A percentile compares a stretch with the other conserved stretches of the same genome.
phyloP scores from a whole-genome alignment of 73 alveolate species.

The Tetrahymena elliotti region DNA sequence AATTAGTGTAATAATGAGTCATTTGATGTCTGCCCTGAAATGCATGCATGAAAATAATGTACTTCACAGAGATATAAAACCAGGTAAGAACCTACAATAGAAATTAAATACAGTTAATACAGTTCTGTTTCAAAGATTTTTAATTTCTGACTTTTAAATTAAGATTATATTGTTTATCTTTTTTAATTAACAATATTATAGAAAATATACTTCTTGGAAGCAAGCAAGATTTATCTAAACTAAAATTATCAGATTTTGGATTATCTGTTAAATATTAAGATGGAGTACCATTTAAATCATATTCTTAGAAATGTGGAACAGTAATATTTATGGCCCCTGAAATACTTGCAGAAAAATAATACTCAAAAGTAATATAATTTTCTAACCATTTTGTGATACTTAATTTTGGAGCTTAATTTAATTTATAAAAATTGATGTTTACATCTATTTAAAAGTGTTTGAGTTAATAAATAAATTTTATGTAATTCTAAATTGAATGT shows the following conservation, averaged over 20 bases:
- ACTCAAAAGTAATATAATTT: slow-evolving; percentile 70
- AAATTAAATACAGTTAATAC: not conserved
- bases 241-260: slow-evolving; percentile 68
- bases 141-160: not conserved
- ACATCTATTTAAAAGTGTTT: not conserved
- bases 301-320: slow-evolving; percentile 62
- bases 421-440: too few species aligned
- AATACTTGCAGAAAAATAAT: slow-evolving; percentile 47
- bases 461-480: too few species aligned
- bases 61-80: slow-evolving; percentile 71
- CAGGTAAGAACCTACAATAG: slow-evolving; percentile 31
- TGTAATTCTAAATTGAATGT: too few species aligned
- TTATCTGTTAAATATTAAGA: slow-evolving; percentile 46
- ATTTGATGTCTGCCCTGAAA: slow-evolving; percentile 20
- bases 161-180: not conserved
- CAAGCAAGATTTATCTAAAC: slow-evolving; percentile 36
- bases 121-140: not conserved
- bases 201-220: slow-evolving; percentile 49
- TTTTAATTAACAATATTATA: not conserved
- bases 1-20: slow-evolving; percentile 17
- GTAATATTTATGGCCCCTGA: slow-evolving; percentile 81
- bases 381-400: not conserved
- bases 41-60: slow-evolving; percentile 39
- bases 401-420: not conserved
- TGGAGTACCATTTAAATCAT: slow-evolving; percentile 34